Conservation (phyloP, 225 moss, liverwort and hornwort genomes). For the Climacium dendroides region DNA sequence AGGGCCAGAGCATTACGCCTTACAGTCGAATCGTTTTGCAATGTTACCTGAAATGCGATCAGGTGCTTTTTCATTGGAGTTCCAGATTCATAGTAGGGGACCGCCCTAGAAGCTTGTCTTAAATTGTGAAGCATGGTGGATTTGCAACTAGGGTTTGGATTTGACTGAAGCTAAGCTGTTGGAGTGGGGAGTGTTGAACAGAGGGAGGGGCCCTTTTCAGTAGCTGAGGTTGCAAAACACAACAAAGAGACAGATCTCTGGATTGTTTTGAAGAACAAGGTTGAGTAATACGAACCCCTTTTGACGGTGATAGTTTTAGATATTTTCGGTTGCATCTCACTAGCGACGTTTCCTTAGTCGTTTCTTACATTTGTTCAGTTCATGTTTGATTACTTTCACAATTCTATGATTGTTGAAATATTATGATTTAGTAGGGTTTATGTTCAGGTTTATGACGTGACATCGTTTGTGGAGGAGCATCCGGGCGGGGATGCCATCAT, state of each 20-base stretch:
- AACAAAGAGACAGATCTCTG: constrained; percentile 31
- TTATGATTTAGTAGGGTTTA: neutral
- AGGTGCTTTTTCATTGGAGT: neutral
- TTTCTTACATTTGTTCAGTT: neutral
- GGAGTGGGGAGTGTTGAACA: constrained; percentile 1
- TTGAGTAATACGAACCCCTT: neutral
- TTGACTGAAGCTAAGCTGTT: neutral
- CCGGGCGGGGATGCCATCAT: constrained; percentile 43
- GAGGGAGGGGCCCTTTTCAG: constrained; percentile 31
- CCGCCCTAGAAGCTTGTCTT: neutral
- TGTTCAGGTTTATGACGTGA: constrained; percentile 53
- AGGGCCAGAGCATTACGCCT: neutral
- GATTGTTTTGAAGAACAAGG: constrained; percentile 43
- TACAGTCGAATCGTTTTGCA: neutral
- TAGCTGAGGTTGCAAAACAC: constrained; percentile 33
- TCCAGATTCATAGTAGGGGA: neutral
- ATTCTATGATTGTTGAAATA: neutral
- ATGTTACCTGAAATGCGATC: neutral
- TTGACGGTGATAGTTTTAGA: neutral
- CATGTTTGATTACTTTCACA: neutral
- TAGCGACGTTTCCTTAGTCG: neutral
- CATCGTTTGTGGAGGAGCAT: constrained; percentile 50
- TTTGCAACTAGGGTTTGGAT: neutral
- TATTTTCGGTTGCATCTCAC: neutral
- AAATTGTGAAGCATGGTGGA: neutral